Percentiles rank a stretch among this genome's conserved stretches.
Conservation (phyloP, 768 basidiomycete species). For the Strobilomyces dryophilus region DNA sequence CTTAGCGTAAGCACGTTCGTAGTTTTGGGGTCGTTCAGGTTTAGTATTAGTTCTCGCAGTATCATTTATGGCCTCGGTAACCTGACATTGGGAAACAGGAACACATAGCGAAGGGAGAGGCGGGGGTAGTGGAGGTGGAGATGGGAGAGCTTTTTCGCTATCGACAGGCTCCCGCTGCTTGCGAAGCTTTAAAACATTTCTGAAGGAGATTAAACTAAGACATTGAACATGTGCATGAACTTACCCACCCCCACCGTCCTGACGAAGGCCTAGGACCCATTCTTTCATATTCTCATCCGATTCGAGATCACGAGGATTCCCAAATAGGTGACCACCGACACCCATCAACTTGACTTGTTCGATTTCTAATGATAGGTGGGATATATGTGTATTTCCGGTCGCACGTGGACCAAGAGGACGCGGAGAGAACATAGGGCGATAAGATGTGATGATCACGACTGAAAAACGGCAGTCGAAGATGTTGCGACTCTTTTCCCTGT, state of each 20-base stretch:
- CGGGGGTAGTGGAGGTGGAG: constrained; percentile 9
- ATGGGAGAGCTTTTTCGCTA: constrained; percentile 1
- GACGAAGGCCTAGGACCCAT: constrained; percentile 56
- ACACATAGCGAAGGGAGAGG: not conserved
- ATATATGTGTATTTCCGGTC: constrained; percentile 36
- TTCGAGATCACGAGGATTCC: constrained; percentile 47
- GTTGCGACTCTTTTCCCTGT: constrained; percentile 26
- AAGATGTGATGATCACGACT: constrained; percentile 45
- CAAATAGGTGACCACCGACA: constrained; percentile 40
- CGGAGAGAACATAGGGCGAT: constrained; percentile 48
- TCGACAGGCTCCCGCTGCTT: constrained; percentile 30
- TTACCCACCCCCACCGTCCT: constrained; percentile 60
- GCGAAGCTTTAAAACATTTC: constrained; percentile 44
- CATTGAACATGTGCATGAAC: constrained; percentile 20
- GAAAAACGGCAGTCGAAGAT: constrained; percentile 46
- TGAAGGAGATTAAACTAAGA: constrained; percentile 13
- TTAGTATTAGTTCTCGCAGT: constrained; percentile 7
- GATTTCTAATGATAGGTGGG: constrained; percentile 54
- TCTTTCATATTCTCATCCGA: constrained; percentile 35
- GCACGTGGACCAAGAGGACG: constrained; percentile 40
- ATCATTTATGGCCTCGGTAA: not conserved
- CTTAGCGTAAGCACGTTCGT: constrained; percentile 19
- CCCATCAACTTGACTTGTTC: constrained; percentile 40
- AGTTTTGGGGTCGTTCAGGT: constrained; percentile 5
- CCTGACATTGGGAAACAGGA: not conserved